phyloP scores from a whole-genome alignment of 2,329 filamentous ascomycete species.

The Paraphaeosphaeria minitans region DNA sequence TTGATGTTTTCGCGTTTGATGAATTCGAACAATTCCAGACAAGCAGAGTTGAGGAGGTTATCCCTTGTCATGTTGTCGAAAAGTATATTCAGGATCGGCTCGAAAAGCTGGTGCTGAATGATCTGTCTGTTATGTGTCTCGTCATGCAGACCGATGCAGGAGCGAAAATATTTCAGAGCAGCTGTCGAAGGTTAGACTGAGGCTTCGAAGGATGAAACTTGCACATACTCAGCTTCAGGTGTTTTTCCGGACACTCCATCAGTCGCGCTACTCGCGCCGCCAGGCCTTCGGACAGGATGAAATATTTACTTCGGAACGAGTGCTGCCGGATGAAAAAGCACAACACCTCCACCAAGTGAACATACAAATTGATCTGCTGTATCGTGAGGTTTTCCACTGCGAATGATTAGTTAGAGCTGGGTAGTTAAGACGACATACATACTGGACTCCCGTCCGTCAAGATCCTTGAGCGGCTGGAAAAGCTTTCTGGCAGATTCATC shows the following conservation, averaged over 20 bases:
- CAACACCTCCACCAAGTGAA: constrained; percentile 88
- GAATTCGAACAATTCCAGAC: constrained; percentile 90
- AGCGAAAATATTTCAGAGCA: constrained; percentile 91
- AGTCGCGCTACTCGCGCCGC: constrained; percentile 81
- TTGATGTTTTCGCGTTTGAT: constrained; percentile 70
- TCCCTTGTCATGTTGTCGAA: constrained; percentile 86
- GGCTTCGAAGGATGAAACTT: not conserved
- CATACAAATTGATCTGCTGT: constrained; percentile 87
- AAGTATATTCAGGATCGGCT: constrained; percentile 83
- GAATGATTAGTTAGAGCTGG: constrained; percentile 26
- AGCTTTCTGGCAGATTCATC: constrained; percentile 82
- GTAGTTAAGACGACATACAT: constrained; percentile 32
- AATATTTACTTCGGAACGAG: constrained; percentile 82
- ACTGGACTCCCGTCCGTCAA: constrained; percentile 68
- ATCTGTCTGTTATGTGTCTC: constrained; percentile 90
- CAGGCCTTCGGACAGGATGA: constrained; percentile 80
- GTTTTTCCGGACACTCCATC: constrained; percentile 83
- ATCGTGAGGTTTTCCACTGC: constrained; percentile 73
- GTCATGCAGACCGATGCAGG: constrained; percentile 82
- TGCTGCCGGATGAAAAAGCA: constrained; percentile 94
- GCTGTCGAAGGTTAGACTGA: constrained; percentile 57
- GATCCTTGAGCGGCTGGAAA: constrained; percentile 82
- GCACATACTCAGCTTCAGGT: constrained; percentile 80
- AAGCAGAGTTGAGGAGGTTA: constrained; percentile 91
- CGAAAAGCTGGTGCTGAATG: constrained; percentile 78